A percentile compares a stretch with the other conserved stretches of the same genome.
phyloP scores from a whole-genome alignment of 495 filamentous ascomycete species.

The Ramalina intermedia region DNA sequence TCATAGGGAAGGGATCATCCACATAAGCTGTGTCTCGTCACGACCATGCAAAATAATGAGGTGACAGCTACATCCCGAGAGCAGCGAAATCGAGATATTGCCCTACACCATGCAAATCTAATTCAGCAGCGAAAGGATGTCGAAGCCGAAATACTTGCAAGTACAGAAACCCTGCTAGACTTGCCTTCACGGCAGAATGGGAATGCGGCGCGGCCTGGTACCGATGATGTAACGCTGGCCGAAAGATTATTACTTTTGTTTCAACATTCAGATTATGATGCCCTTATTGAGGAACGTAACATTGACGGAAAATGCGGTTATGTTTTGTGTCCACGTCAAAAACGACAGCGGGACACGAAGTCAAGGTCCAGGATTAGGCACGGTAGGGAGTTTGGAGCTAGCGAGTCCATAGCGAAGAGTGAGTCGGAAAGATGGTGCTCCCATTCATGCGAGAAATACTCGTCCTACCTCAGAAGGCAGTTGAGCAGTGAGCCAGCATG shows the following conservation, averaged over 20 bases:
- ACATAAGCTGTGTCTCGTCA: not conserved
- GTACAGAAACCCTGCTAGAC: constrained; percentile 52
- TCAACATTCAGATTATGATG: constrained; percentile 74
- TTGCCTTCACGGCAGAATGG: constrained; percentile 35
- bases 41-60: constrained; percentile 15
- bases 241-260: constrained; percentile 50
- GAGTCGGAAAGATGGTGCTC: constrained; percentile 82
- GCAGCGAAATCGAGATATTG: constrained; percentile 43
- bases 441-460: constrained; percentile 58
- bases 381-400: constrained; percentile 36
- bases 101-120: constrained; percentile 63
- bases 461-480: constrained; percentile 76
- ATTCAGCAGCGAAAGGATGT: constrained; percentile 65
- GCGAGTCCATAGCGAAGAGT: constrained; percentile 44
- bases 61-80: constrained; percentile 28
- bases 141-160: constrained; percentile 54
- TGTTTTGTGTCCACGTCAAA: constrained; percentile 49
- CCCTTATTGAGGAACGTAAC: constrained; percentile 74
- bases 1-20: too few species aligned
- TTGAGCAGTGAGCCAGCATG: constrained; percentile 64
- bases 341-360: constrained; percentile 28
- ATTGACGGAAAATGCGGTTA: constrained; percentile 70
- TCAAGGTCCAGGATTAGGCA: constrained; percentile 36
- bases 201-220: constrained; percentile 43
- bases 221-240: constrained; percentile 40